A percentile compares a stretch with the other conserved stretches of the same genome.
Evolutionary conservation across 345 rosid genomes (phyloP).

Genomic region (Eucalyptus pauciflora): DNA sequence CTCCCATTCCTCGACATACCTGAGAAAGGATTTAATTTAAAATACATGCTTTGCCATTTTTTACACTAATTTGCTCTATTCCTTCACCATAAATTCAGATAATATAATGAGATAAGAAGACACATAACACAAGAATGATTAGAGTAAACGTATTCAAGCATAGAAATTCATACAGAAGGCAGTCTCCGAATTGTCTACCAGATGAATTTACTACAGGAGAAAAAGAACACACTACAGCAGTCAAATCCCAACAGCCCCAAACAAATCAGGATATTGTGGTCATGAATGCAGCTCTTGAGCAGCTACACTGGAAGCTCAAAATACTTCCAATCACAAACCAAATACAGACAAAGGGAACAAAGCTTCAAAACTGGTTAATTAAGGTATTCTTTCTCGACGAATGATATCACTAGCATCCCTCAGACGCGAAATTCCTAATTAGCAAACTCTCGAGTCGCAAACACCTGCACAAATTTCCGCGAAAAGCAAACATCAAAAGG

Average conservation of each 20-base stretch:
- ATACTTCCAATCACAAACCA: not conserved
- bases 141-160: not conserved
- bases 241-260: not conserved
- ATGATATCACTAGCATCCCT: not conserved
- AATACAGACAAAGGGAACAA: not conserved
- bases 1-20: constrained; percentile 91
- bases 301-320: not conserved
- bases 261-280: not conserved
- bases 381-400: not conserved
- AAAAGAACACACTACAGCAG: not conserved
- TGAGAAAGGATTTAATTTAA: not conserved
- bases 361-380: not conserved
- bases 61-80: not conserved
- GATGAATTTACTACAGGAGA: not conserved
- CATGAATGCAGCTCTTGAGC: not conserved
- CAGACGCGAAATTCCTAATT: not conserved
- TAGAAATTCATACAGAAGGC: not conserved
- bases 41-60: not conserved
- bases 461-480: not conserved
- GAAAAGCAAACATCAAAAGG: not conserved
- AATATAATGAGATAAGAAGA: not conserved
- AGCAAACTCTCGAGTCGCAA: not conserved
- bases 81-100: not conserved
- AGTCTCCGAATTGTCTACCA: not conserved
- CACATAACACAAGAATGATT: not conserved